Conservation (phyloP, 2,329 filamentous ascomycete genomes). For the Mariannaea elegans region DNA sequence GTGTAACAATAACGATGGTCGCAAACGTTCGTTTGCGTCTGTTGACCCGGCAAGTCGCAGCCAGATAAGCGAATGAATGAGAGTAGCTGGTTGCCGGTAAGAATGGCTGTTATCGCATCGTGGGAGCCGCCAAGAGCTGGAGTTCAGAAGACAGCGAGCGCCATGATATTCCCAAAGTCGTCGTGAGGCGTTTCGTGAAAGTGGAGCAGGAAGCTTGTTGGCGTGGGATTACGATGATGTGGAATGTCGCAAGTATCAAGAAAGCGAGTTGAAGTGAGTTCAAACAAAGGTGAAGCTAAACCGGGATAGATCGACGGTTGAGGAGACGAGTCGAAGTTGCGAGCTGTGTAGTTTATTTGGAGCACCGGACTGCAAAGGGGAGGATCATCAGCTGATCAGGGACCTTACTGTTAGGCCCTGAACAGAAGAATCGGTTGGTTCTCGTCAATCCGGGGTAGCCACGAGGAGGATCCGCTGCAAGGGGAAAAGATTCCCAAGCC, state of each 20-base stretch:
- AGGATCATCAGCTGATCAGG: constrained; percentile 44
- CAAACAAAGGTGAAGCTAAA: constrained; percentile 22
- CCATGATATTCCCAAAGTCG: constrained; percentile 32
- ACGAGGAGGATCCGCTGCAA: constrained; percentile 34
- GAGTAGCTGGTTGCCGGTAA: constrained; percentile 30
- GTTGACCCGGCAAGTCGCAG: constrained; percentile 24
- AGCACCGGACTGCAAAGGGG: constrained; percentile 38
- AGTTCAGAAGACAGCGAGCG: constrained; percentile 33
- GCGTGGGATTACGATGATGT: background rate
- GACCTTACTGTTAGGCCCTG: constrained; percentile 33
- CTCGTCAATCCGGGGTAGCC: constrained; percentile 41
- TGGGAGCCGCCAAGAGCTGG: constrained; percentile 34
- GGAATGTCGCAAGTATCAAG: constrained; percentile 8
- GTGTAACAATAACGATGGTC: constrained; percentile 19
- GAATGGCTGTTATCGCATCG: constrained; percentile 36
- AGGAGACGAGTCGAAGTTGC: constrained; percentile 34
- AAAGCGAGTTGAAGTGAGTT: constrained; percentile 15
- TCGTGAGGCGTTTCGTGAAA: constrained; percentile 7
- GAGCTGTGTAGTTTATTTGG: constrained; percentile 33
- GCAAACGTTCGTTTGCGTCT: constrained; percentile 23
- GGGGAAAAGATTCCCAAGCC: constrained; percentile 5
- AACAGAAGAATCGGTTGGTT: constrained; percentile 33
- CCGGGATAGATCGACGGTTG: constrained; percentile 36
- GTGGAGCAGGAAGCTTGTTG: constrained; percentile 7
- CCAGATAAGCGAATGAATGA: constrained; percentile 34